Conservation (phyloP, 148 eudicot genomes). For the Limonium bicolor region DNA sequence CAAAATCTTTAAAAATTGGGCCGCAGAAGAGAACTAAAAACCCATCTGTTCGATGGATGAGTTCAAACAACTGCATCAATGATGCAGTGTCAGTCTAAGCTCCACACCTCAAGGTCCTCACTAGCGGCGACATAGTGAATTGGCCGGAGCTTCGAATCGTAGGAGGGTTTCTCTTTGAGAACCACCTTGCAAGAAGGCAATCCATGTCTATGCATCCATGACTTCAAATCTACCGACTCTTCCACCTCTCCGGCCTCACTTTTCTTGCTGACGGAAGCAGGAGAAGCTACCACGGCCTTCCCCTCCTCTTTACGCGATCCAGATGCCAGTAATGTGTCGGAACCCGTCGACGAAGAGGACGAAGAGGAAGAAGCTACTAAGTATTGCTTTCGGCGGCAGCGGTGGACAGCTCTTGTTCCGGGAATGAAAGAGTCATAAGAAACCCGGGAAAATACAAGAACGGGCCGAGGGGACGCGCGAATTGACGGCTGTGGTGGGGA, state of each 20-base stretch:
- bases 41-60: too few species aligned
- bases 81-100: too few species aligned
- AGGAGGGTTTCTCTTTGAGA: conserved; percentile 47
- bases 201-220: conserved; percentile 86
- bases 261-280: conserved; percentile 15
- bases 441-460: conserved; percentile 1
- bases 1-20: conserved; percentile 1
- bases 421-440: conserved; percentile 1
- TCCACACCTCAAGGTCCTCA: conserved; percentile 56
- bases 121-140: conserved; percentile 93
- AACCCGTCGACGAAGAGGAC: not conserved
- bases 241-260: conserved; percentile 15
- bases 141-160: conserved; percentile 25
- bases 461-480: conserved; percentile 1
- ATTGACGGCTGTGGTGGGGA: not conserved
- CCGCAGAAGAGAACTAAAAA: too few species aligned
- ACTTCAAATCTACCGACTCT: conserved; percentile 41
- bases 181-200: conserved; percentile 64
- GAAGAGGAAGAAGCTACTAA: not conserved
- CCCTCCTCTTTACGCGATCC: too few species aligned
- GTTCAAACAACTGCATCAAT: too few species aligned
- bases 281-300: conserved; percentile 1
- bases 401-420: not conserved
- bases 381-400: not conserved
- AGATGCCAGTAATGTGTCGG: not conserved